Evolutionary conservation across 805 yeast genomes (phyloP).

Genomic region (Pichia rugopelliculosa): DNA sequence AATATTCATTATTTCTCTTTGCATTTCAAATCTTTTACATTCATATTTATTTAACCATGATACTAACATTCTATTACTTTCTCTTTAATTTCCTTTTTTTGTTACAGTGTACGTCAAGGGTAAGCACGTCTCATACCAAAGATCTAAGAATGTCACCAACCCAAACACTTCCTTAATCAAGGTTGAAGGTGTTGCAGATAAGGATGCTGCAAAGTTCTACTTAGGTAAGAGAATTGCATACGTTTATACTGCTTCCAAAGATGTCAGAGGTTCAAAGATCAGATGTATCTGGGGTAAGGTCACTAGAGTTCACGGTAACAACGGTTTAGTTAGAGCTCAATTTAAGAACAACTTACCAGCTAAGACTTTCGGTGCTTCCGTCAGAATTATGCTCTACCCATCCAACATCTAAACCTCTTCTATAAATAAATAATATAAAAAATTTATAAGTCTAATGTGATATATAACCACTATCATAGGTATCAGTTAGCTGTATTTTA

Average conservation of each 20-base stretch:
- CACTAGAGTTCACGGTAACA: conserved; percentile 98
- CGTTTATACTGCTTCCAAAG: conserved; percentile 98
- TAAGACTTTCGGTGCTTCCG: conserved; percentile 99
- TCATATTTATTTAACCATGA: background rate
- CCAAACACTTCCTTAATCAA: conserved; percentile 95
- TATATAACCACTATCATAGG: conserved; percentile 9
- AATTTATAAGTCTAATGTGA: conserved; percentile 16
- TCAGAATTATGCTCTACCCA: conserved; percentile 99
- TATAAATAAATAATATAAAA: conserved; percentile 12
- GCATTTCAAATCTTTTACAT: too few species aligned
- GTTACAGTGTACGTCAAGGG: conserved; percentile 96
- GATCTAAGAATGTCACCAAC: conserved; percentile 97
- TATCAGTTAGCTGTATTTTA: conserved; percentile 5
- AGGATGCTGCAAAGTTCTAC: conserved; percentile 98
- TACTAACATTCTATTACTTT: conserved; percentile 17
- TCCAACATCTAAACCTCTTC: conserved; percentile 79
- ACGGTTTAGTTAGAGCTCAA: conserved; percentile 97
- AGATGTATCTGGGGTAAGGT: conserved; percentile 99
- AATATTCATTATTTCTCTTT: too few species aligned
- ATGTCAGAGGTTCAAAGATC: conserved; percentile 97
- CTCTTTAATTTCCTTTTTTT: conserved; percentile 4
- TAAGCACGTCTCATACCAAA: conserved; percentile 99
- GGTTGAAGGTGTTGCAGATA: conserved; percentile 89
- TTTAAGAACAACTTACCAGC: conserved; percentile 99
- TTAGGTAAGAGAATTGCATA: conserved; percentile 98